Evolutionary conservation across 2,329 filamentous ascomycete genomes (phyloP).

Genomic region (Tolypocladium guangdongense): DNA sequence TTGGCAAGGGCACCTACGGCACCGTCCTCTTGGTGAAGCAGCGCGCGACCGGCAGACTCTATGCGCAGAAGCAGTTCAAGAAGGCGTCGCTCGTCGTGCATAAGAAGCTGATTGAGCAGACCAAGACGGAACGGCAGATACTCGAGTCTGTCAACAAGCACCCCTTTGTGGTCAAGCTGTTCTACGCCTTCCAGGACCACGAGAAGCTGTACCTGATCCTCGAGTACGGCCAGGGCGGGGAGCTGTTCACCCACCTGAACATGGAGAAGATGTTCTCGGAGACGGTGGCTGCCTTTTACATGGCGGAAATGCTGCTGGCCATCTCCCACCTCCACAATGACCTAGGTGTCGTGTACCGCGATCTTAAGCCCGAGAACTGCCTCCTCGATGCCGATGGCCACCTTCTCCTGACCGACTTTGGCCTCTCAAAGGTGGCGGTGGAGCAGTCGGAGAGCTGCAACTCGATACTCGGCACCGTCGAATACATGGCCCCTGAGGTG

Average conservation of each 20-base stretch:
- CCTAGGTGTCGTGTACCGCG: slow-evolving; percentile 89
- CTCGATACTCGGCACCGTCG: slow-evolving; percentile 86
- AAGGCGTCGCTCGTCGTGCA: slow-evolving; percentile 93
- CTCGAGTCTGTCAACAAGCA: slow-evolving; percentile 93
- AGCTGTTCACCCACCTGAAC: slow-evolving; percentile 89
- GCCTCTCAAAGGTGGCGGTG: slow-evolving; percentile 85
- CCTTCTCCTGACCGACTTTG: slow-evolving; percentile 90
- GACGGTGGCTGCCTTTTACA: slow-evolving; percentile 85
- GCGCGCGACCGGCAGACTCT: slow-evolving; percentile 73
- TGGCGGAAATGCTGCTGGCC: slow-evolving; percentile 94
- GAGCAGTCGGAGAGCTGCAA: slow-evolving; percentile 58
- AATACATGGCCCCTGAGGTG: slow-evolving; percentile 98
- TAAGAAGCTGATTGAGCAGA: slow-evolving; percentile 93
- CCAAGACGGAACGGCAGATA: slow-evolving; percentile 90
- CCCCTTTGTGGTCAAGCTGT: slow-evolving; percentile 95
- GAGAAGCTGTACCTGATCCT: slow-evolving; percentile 96
- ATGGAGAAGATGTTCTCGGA: slow-evolving; percentile 94
- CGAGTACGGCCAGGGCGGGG: slow-evolving; percentile 93
- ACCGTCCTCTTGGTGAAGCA: slow-evolving; percentile 93
- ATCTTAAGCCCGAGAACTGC: slow-evolving; percentile 96
- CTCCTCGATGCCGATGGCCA: slow-evolving; percentile 86
- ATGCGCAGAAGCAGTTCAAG: slow-evolving; percentile 96
- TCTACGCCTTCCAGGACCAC: slow-evolving; percentile 95
- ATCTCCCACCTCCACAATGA: slow-evolving; percentile 86
- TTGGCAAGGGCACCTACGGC: slow-evolving; percentile 93